These are phyloP conservation scores for Durotheca rogersii DNA, from an alignment of 495 filamentous ascomycete genomes.

Conservation along the genomic window DNA sequence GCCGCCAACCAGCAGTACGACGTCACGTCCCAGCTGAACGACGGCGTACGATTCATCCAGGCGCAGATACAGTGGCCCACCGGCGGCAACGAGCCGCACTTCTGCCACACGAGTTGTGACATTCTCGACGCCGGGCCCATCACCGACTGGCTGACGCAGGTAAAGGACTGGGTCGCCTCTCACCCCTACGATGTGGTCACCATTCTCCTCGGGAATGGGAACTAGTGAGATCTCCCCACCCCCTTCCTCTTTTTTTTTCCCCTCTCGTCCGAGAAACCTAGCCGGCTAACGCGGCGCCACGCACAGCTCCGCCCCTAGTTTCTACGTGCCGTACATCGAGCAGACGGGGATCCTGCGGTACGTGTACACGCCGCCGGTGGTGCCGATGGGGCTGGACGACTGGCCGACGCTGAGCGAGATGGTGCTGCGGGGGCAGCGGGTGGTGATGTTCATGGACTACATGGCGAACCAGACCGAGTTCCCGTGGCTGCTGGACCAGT, in stretches of 20 bases:
- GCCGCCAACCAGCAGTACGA: conserved; percentile 74
- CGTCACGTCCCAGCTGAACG: conserved; percentile 75
- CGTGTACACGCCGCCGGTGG: conserved; percentile 68
- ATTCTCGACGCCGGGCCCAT: conserved; percentile 78
- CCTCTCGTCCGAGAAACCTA: conserved; percentile 49
- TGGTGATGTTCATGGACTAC: conserved; percentile 69
- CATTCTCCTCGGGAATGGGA: conserved; percentile 81
- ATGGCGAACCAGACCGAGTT: conserved; percentile 74
- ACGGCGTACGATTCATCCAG: conserved; percentile 89
- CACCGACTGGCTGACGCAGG: conserved; percentile 66
- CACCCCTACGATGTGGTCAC: conserved; percentile 93
- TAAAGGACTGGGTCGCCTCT: conserved; percentile 68
- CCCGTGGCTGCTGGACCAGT: conserved; percentile 76
- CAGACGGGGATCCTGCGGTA: conserved; percentile 66
- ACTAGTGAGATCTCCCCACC: conserved; percentile 54
- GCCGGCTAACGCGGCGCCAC: conserved; percentile 8
- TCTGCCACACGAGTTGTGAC: conserved; percentile 74
- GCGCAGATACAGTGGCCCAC: conserved; percentile 63
- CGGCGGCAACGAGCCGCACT: conserved; percentile 56
- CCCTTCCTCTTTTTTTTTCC: too few relatives aligned
- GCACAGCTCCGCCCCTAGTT: conserved; percentile 41
- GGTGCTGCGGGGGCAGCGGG: conserved; percentile 62
- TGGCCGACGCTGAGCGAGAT: conserved; percentile 85
- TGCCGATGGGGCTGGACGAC: conserved; percentile 67
- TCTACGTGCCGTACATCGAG: conserved; percentile 55